Evolutionary conservation across 257 asterid species (phyloP), one percentile per base, ranked within the genome.

Genomic region (Leonotis leonurus): DNA sequence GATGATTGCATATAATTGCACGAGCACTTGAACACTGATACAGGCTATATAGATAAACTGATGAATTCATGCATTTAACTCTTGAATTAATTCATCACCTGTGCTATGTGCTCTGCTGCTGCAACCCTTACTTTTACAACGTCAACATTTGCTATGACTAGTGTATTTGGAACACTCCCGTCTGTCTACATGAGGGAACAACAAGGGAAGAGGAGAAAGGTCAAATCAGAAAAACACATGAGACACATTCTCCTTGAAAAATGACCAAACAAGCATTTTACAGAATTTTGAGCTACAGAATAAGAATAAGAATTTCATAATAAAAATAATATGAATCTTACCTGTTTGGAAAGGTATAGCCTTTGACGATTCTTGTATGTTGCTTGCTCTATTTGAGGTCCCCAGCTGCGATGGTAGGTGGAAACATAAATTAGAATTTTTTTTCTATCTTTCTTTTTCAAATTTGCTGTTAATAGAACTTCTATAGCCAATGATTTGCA

Each of bases 331-430:
- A 36, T 25, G 41, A 70, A 59, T 45, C 67, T 75, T 60, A 72
- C 99, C 95, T 89, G 99, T 71, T 92, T 97, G 21, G 97, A 92
- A 53, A 92, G 93, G 77, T 92, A 89, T 18, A 92, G 76, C 20
- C 97, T 89, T 62, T 92, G 99, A 32, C 93, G 90, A 62, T 79
- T 92, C 79, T 92, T 86, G 84, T 89, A 86, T 39, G 99, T 86
- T 51, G 94, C 95, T 72, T 80, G 94, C 67, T 89, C 96, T 43
- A 88, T 78, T 71, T 86, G 94, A 26, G 97, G 97, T 17, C 98
- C 98, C 98, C 98, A 88, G 67, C 98, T 91, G 80, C 41, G n/a
- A 73, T 16, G 21, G 41, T 53, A 32, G 27, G 32, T 32, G n/a
- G 11, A 54, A 8, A 51, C 13, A 0, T 7, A 58, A 26, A 52